phyloP scores from a whole-genome alignment of 352 stramenopile genomes.

The Phytophthora pini region DNA sequence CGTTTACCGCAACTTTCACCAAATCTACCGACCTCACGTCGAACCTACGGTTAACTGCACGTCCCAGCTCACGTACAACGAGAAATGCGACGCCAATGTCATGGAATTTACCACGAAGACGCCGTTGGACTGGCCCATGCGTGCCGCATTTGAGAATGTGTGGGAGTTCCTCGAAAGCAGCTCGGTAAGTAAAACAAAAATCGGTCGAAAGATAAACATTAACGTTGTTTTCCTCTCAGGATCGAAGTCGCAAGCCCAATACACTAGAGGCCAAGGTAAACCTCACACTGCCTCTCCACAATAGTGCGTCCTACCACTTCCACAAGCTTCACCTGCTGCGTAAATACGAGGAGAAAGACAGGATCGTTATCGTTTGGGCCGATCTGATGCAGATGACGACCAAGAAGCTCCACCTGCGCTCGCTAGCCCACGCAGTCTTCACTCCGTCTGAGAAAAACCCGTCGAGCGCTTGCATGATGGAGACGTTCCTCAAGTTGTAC shows the following conservation, averaged over 20 bases:
- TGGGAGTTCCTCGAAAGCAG: constrained; percentile 28
- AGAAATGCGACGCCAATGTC: constrained; percentile 12
- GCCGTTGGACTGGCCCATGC: constrained; percentile 18
- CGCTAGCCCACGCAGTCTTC: constrained; percentile 11
- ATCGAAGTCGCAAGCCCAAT: constrained; percentile 18
- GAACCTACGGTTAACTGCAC: neutral
- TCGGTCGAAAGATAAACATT: too few species aligned
- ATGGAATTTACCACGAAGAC: constrained; percentile 29
- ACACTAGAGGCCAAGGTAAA: constrained; percentile 3
- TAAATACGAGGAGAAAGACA: constrained; percentile 24
- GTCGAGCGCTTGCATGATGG: constrained; percentile 7
- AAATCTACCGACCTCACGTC: constrained; percentile 9
- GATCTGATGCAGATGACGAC: constrained; percentile 23
- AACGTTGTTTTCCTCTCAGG: too few species aligned
- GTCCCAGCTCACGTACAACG: constrained; percentile 15
- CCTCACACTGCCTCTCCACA: neutral
- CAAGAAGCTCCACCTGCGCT: constrained; percentile 13
- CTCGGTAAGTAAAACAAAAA: constrained; percentile 12
- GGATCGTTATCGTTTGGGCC: constrained; percentile 21
- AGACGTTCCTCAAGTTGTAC: constrained; percentile 20
- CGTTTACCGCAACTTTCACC: constrained; percentile 16
- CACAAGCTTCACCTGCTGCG: constrained; percentile 24
- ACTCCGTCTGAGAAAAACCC: constrained; percentile 8
- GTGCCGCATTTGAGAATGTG: constrained; percentile 6
- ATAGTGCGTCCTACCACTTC: neutral